A percentile compares a stretch with the other conserved stretches of the same genome.
These are phyloP conservation scores for Triadica sebifera DNA, from an alignment of 345 rosid genomes.

Conservation along the genomic window DNA sequence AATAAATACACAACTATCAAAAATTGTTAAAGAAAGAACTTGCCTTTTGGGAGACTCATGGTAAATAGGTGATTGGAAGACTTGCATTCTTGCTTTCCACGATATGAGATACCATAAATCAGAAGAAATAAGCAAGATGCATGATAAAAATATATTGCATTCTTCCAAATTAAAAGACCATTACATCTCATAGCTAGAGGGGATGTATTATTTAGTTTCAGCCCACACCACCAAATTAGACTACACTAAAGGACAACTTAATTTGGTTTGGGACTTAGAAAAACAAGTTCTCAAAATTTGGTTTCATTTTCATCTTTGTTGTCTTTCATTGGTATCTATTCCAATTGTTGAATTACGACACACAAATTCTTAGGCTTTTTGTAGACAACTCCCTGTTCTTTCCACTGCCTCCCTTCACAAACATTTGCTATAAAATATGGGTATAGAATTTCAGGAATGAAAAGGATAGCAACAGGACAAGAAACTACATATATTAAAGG, in stretches of 20 bases:
- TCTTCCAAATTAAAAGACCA: not conserved
- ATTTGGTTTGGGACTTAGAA: not conserved
- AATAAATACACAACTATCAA: not conserved
- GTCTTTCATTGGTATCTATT: too few relatives aligned
- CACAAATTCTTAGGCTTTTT: too few relatives aligned
- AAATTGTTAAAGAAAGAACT: conserved; percentile 5
- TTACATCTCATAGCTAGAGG: not conserved
- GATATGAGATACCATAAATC: not conserved
- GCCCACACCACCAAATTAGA: not conserved
- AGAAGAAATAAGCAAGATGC: not conserved
- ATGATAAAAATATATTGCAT: not conserved
- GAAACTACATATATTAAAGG: too few relatives aligned
- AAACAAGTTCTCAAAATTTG: not conserved
- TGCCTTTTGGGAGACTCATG: not conserved
- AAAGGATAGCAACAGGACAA: too few relatives aligned
- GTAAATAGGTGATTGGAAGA: not conserved
- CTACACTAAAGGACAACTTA: not conserved
- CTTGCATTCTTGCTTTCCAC: not conserved
- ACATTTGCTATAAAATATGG: too few relatives aligned
- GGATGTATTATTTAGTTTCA: not conserved
- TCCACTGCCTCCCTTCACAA: too few relatives aligned
- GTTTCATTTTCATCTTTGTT: too few relatives aligned
- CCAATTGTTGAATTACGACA: too few relatives aligned
- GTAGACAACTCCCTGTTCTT: too few relatives aligned
- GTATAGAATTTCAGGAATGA: too few relatives aligned